Evolutionary conservation across 2,329 filamentous ascomycete species (phyloP).

Genomic region (Periconia macrospinosa): DNA sequence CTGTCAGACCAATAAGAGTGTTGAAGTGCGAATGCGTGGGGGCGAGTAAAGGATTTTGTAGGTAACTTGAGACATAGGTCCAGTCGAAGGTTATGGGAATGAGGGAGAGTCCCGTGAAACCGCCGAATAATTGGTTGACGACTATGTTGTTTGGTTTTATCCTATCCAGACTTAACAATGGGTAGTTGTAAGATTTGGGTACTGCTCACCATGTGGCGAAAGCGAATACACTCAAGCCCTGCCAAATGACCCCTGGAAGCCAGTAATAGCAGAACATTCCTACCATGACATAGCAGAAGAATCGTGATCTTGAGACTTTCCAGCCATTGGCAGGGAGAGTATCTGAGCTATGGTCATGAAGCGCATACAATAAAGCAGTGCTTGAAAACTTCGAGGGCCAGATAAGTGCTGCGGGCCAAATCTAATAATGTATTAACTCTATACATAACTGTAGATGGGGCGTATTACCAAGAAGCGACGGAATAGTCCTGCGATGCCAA

Average conservation of each 20-base stretch:
- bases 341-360: constrained; percentile 65
- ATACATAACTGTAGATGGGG: not conserved
- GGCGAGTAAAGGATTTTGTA: constrained; percentile 32
- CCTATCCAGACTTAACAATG: constrained; percentile 9
- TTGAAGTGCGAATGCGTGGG: constrained; percentile 35
- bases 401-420: constrained; percentile 67
- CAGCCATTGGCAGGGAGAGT: constrained; percentile 65
- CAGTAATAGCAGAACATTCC: constrained; percentile 52
- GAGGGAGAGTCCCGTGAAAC: constrained; percentile 66
- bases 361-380: constrained; percentile 69
- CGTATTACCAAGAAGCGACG: constrained; percentile 25
- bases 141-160: constrained; percentile 68
- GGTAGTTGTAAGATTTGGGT: not conserved
- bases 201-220: constrained; percentile 64
- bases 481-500: constrained; percentile 26
- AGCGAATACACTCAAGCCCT: constrained; percentile 70
- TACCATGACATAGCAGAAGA: constrained; percentile 63
- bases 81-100: constrained; percentile 77
- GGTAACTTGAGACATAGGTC: constrained; percentile 51
- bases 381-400: constrained; percentile 71
- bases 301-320: constrained; percentile 65
- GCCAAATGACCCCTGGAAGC: constrained; percentile 65
- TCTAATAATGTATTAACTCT: constrained; percentile 42
- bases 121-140: constrained; percentile 74
- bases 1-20: constrained; percentile 32